Evolutionary conservation across 768 basidiomycete genomes (phyloP), one percentile per base, ranked within the genome.

Genomic region (Clathrus columnatus): DNA sequence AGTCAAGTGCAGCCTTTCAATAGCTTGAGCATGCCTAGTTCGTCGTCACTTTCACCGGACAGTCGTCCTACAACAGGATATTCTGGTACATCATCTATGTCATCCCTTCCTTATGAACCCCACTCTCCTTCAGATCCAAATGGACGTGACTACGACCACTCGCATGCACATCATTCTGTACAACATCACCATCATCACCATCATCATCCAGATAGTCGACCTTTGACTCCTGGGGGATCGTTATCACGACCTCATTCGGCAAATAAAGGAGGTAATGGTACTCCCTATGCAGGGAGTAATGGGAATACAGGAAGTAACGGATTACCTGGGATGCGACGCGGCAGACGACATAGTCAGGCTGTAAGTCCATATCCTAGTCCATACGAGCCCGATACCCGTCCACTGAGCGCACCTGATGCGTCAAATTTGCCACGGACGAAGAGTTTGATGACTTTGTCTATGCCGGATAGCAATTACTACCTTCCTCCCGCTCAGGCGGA

Each of bases 281-380:
- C 70, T 41, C 67, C 74, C 5, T 36, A 70, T 21, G 80, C 5
- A 11, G 36, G 55, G 16, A 36, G 36, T 36, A 36, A 36, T 36
- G 36, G 36, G n/a, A 36, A 36, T 36, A n/a, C 36, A 36, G 36
- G 36, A n/a, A 36, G 36, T 41, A 42, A 20, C n/a, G 49, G 52
- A 14, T 56, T 84, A 16, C 69, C 88, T 51, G 83, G 84, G 66
- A 78, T 91, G 30, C 80, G 87, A 24, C 78, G 89, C 27, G 77
- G 78, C 45, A 78, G 89, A 44, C 79, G 89, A 56, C 89, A 91
- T 68, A 87, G 85, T 66, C 89, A 91, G 67, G 89, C 88, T 0
- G 83, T 91, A 76, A 86, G 83, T 62, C 89, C 89, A 11, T 91
- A 91, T 69, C 89, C 89, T 17, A 84, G 82, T 59, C 87, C 88